Evolutionary conservation across 805 yeast genomes (phyloP), one percentile per base, ranked within the genome.

Genomic region (Monosporozyma solicola): DNA sequence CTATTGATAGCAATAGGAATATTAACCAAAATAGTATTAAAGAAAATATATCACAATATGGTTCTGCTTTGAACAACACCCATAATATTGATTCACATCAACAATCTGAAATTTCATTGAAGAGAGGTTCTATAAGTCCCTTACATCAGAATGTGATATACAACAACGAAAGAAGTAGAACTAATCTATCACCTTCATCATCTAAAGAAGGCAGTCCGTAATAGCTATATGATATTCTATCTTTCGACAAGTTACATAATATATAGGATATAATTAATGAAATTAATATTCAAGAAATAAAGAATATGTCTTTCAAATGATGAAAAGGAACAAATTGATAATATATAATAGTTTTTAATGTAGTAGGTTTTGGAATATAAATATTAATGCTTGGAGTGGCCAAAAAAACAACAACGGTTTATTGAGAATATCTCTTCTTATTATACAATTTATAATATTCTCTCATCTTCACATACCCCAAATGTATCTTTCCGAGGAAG

Each of bases 401-500:
- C 20, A 16, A 39, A 20, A 11, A 20, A 20, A 20, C 20, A 20
- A 20, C 20, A 20, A 35, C 3, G 8, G 5, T 35, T 35, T 15
- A 35, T 41, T 41, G 44, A 41, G 22, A 48, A 10, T 13, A 20
- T 47, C 20, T 51, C n/a, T 54, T 58, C 41, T 57, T 58, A 41
- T 43, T 52, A 41, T 53, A 57, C 31, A 16, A 32, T 6, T 73
- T 73, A 54, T 79, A 73, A 31, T 76, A 79, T 51, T 74, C 72
- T 61, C 96, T 75, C 83, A 91, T 84, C 50, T 78, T 82, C 2
- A 83, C 91, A 66, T 84, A 90, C 0, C 90, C 92, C 57, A 87
- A 65, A 71, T 91, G 97, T 54, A 87, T 80, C 61, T 88, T 89
- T 1, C 98, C 98, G 25, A 83, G 70, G 65, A 88, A 90, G 67